Evolutionary conservation across 768 basidiomycete genomes (phyloP).

Genomic region (Suillus variegatus): DNA sequence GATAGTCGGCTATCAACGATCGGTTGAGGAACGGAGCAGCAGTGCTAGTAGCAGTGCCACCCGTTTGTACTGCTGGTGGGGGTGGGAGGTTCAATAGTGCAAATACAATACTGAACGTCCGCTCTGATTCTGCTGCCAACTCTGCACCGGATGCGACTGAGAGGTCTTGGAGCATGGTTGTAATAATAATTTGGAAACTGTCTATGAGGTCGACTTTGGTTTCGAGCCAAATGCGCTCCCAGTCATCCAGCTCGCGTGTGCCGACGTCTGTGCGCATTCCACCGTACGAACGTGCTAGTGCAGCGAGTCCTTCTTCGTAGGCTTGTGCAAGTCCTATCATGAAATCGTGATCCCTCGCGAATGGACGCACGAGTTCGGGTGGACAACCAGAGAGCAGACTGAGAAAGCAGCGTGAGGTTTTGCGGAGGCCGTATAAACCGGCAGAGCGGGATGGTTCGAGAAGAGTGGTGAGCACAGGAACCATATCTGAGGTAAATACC

Average conservation of each 20-base stretch:
- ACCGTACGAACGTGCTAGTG: constrained; percentile 62
- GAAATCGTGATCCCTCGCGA: constrained; percentile 54
- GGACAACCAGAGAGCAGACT: constrained; percentile 56
- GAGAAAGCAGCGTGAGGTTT: constrained; percentile 57
- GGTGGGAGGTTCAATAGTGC: constrained; percentile 51
- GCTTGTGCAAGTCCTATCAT: constrained; percentile 55
- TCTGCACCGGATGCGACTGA: constrained; percentile 41
- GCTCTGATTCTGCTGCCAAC: constrained; percentile 51
- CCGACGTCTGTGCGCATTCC: constrained; percentile 38
- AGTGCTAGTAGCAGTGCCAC: constrained; percentile 11
- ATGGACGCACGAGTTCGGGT: constrained; percentile 48
- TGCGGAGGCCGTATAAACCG: constrained; percentile 67
- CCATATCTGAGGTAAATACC: constrained; percentile 44
- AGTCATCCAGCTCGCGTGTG: constrained; percentile 50
- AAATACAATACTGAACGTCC: constrained; percentile 58
- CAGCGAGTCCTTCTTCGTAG: constrained; percentile 59
- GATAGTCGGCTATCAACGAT: constrained; percentile 71
- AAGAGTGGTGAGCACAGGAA: constrained; percentile 54
- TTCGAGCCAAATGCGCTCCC: constrained; percentile 71
- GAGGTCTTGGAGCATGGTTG: constrained; percentile 50
- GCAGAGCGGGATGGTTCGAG: constrained; percentile 44
- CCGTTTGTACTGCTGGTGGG: constrained; percentile 19
- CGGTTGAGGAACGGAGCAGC: constrained; percentile 61
- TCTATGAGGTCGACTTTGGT: constrained; percentile 76
- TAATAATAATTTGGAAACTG: constrained; percentile 60